Conservation (phyloP, 2,329 filamentous ascomycete genomes). For the Byssochlamys sp. region DNA sequence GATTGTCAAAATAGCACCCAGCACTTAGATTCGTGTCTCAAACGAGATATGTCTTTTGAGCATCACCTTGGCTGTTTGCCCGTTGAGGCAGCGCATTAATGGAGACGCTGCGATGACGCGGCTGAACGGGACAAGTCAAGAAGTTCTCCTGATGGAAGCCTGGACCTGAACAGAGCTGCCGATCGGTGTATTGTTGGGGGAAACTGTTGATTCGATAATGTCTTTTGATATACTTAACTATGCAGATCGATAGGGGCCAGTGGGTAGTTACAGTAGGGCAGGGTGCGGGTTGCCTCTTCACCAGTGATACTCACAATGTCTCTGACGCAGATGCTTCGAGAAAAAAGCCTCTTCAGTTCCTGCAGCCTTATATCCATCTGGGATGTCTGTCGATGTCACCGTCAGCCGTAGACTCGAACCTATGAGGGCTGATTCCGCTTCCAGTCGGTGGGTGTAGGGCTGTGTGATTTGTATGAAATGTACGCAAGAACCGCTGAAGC, state of each 20-base stretch:
- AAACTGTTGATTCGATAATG: not conserved
- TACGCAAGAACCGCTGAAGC: not conserved
- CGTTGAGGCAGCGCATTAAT: not conserved
- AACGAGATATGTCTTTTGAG: not conserved
- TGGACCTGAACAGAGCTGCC: not conserved
- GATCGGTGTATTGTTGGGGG: not conserved
- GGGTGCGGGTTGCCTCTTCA: not conserved
- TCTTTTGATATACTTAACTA: not conserved
- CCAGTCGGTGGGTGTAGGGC: not conserved
- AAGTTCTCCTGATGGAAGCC: not conserved
- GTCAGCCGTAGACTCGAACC: not conserved
- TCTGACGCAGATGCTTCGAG: not conserved
- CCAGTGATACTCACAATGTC: not conserved
- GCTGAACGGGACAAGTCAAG: not conserved
- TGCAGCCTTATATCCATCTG: not conserved
- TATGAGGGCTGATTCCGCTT: not conserved
- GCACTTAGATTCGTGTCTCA: not conserved
- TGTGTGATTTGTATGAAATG: not conserved
- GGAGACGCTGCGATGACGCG: not conserved
- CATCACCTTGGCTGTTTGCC: not conserved
- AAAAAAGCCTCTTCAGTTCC: not conserved
- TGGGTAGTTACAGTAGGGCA: not conserved
- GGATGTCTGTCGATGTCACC: not conserved
- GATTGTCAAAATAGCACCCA: not conserved
- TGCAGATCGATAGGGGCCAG: not conserved